These are phyloP conservation scores for Polyporus arcularius DNA, from an alignment of 768 basidiomycete species.

Conservation along the genomic window DNA sequence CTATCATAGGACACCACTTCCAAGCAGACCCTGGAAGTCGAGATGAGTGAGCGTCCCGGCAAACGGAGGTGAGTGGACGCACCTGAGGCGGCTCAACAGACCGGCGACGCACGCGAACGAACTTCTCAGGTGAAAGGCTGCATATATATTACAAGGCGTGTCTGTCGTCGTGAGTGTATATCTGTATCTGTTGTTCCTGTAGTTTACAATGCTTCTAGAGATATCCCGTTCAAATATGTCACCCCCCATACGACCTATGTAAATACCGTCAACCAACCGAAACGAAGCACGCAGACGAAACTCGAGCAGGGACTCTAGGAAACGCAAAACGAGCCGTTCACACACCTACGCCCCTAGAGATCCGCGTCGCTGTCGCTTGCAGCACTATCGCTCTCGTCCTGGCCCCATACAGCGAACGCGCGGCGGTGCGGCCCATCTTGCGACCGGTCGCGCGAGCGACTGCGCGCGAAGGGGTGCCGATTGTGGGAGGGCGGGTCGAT, in stretches of 20 bases:
- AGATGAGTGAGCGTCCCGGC: too few relatives aligned
- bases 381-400: constrained; percentile 87
- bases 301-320: too few relatives aligned
- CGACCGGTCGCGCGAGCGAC: constrained; percentile 27
- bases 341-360: not conserved
- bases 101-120: too few relatives aligned
- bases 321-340: not conserved
- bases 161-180: not conserved
- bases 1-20: too few relatives aligned
- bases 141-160: too few relatives aligned
- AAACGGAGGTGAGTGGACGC: too few relatives aligned
- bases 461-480: constrained; percentile 27
- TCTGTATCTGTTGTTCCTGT: not conserved
- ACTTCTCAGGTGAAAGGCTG: too few relatives aligned
- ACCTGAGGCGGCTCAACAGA: too few relatives aligned
- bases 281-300: not conserved
- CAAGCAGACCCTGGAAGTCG: too few relatives aligned
- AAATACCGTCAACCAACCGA: not conserved
- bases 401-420: constrained; percentile 81
- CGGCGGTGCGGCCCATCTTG: constrained; percentile 22
- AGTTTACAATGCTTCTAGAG: too few relatives aligned
- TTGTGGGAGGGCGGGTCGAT: constrained; percentile 17
- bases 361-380: constrained; percentile 67
- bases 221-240: not conserved
- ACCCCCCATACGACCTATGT: too few relatives aligned